These are phyloP conservation scores for Danielia reshetovae DNA, from an alignment of 805 yeast species.

Conservation along the genomic window DNA sequence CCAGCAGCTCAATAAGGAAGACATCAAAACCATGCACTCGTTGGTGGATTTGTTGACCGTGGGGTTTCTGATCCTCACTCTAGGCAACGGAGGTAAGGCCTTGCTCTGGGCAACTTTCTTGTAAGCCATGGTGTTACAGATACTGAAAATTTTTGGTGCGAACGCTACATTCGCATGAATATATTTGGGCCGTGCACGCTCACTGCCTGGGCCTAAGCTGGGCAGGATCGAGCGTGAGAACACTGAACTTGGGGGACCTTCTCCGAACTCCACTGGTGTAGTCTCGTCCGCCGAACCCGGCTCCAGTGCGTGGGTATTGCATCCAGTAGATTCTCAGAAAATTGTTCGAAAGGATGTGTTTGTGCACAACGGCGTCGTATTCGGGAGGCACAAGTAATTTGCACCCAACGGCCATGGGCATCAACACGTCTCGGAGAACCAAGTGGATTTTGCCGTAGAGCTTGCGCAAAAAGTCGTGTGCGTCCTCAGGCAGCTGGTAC, in stretches of 20 bases:
- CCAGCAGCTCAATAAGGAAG: slow-evolving; percentile 89
- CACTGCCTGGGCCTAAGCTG: no score
- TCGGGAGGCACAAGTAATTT: slow-evolving; percentile 7
- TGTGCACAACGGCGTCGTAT: slow-evolving; percentile 25
- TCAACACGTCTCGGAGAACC: slow-evolving; percentile 23
- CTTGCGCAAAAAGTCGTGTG: slow-evolving; percentile 25
- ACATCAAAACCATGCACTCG: slow-evolving; percentile 77
- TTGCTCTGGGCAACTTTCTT: slow-evolving; percentile 40
- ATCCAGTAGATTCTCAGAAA: slow-evolving; percentile 35
- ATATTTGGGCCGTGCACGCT: no score
- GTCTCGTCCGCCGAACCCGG: no score
- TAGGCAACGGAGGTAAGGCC: slow-evolving; percentile 66
- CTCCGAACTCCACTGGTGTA: not conserved
- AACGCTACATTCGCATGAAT: no score
- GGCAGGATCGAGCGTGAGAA: no score
- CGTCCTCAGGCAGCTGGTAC: slow-evolving; percentile 27
- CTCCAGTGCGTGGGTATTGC: slow-evolving; percentile 2
- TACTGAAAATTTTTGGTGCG: not conserved
- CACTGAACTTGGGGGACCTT: not conserved
- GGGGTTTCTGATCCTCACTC: slow-evolving; percentile 66
- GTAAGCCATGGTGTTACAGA: slow-evolving; percentile 31
- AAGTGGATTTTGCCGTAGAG: slow-evolving; percentile 24
- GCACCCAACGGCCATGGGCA: slow-evolving; percentile 21
- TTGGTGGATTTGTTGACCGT: slow-evolving; percentile 54
- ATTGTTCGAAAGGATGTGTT: slow-evolving; percentile 19